A percentile compares a stretch with the other conserved stretches of the same genome.
Evolutionary conservation across 768 basidiomycete genomes (phyloP).

Genomic region (Tylopilus sp.): DNA sequence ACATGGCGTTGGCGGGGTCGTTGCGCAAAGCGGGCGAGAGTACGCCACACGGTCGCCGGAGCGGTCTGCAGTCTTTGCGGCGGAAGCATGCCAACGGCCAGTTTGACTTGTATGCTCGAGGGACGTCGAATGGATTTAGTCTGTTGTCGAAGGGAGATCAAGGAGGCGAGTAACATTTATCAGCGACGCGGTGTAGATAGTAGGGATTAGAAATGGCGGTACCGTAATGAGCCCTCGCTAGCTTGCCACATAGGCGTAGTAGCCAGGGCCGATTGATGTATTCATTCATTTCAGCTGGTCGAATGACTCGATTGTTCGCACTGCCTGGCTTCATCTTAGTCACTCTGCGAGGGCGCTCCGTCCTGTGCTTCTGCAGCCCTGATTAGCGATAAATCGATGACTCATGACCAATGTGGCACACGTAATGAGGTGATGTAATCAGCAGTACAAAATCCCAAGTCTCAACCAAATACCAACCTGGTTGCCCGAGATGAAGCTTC

Average conservation of each 20-base stretch:
- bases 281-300: neutral
- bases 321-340: neutral
- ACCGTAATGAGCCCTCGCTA: no score
- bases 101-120: conserved; percentile 16
- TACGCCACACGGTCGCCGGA: no score
- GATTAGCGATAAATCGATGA: neutral
- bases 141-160: conserved; percentile 6
- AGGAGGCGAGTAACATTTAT: neutral
- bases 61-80: neutral
- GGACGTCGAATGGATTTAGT: conserved; percentile 14
- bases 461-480: neutral
- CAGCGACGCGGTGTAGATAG: no score
- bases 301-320: neutral
- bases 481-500: conserved; percentile 30
- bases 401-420: neutral
- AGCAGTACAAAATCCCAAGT: neutral
- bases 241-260: no score
- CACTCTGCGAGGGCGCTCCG: no score
- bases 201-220: no score
- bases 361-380: no score
- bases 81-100: conserved; percentile 3
- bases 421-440: neutral
- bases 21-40: conserved; percentile 6
- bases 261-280: no score
- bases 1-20: conserved; percentile 5